A percentile compares a stretch with the other conserved stretches of the same genome.
Evolutionary conservation across 2,329 filamentous ascomycete species (phyloP).

Genomic region (Ceratocystis lukuohia): DNA sequence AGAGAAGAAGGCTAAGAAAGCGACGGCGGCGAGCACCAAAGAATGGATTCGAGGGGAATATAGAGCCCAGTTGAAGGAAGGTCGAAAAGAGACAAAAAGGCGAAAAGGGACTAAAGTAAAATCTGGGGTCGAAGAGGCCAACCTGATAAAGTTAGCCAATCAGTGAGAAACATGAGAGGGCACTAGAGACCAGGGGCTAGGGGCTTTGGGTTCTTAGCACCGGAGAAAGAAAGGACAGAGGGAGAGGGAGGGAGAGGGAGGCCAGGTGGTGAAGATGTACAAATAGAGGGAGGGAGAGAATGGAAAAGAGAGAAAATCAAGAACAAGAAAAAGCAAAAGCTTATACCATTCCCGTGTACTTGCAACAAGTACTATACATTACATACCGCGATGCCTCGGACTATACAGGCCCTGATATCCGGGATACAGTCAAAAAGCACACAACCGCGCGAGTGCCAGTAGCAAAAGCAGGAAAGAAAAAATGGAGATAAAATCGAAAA

Average conservation of each 20-base stretch:
- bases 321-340: not conserved
- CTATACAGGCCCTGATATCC: not conserved
- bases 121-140: conserved; percentile 15
- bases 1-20: conserved; percentile 1
- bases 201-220: not conserved
- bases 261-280: no score
- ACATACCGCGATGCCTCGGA: not conserved
- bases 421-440: not conserved
- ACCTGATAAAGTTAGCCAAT: not conserved
- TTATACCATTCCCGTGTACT: not conserved
- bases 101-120: conserved; percentile 15
- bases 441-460: not conserved
- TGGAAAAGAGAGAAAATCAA: not conserved
- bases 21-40: not conserved
- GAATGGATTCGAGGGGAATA: conserved; percentile 11
- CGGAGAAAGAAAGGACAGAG: not conserved
- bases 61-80: not conserved
- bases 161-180: not conserved
- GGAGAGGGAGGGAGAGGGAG: not conserved
- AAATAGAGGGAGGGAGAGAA: not conserved
- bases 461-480: not conserved
- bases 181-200: not conserved
- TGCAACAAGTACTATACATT: conserved; percentile 4
- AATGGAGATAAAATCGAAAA: not conserved
- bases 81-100: conserved; percentile 7